A percentile compares a stretch with the other conserved stretches of the same genome.
These are phyloP conservation scores for Vicia sativa DNA, from an alignment of 306 rosid species.

Conservation along the genomic window DNA sequence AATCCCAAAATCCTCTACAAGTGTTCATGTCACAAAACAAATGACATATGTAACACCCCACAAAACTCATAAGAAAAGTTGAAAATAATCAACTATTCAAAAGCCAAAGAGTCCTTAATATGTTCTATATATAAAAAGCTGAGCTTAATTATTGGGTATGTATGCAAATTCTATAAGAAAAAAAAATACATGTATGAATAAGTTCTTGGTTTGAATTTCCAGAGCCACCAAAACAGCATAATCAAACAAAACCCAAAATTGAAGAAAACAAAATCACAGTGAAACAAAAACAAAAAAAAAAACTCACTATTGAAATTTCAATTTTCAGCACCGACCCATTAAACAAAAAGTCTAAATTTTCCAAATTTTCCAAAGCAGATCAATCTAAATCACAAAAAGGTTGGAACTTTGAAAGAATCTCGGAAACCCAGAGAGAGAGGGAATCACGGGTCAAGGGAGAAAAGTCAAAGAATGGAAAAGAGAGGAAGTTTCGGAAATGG, in stretches of 20 bases:
- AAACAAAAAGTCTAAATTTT: not conserved
- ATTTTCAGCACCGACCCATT: not conserved
- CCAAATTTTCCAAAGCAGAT: not conserved
- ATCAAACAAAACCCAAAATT: slow-evolving; percentile 20
- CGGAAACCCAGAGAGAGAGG: not conserved
- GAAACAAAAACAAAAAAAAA: too few relatives aligned
- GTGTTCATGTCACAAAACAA: slow-evolving; percentile 17
- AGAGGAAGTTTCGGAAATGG: slow-evolving; percentile 40
- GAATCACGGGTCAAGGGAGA: not conserved
- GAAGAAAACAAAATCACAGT: slow-evolving; percentile 19
- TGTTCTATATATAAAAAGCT: not conserved
- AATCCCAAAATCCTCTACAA: slow-evolving; percentile 17
- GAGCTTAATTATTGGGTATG: not conserved
- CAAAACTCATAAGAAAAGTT: slow-evolving; percentile 19
- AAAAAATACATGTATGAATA: slow-evolving; percentile 2
- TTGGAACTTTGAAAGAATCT: not conserved
- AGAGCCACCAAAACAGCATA: slow-evolving; percentile 47
- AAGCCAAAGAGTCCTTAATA: not conserved
- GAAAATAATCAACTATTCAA: slow-evolving; percentile 10
- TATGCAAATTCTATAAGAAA: not conserved
- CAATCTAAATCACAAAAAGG: not conserved
- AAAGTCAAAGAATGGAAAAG: slow-evolving; percentile 34
- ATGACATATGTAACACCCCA: slow-evolving; percentile 31
- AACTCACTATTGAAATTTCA: not conserved
- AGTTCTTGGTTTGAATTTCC: slow-evolving; percentile 38